Evolutionary conservation across 2,329 filamentous ascomycete species (phyloP).

Genomic region (Colletotrichum sp.): DNA sequence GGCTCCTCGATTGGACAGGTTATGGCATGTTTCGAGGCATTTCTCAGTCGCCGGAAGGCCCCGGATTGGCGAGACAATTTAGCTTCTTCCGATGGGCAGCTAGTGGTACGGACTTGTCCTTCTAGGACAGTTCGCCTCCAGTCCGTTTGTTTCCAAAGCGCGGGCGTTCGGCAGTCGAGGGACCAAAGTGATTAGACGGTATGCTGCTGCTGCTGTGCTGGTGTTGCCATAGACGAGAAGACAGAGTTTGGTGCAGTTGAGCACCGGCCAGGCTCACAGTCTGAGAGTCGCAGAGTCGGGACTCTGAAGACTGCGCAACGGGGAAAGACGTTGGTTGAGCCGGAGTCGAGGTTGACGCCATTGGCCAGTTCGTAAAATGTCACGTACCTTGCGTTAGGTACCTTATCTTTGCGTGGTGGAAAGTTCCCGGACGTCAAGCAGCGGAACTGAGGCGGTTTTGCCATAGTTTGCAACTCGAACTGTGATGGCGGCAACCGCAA

Average conservation of each 20-base stretch:
- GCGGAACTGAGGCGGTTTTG: neutral
- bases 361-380: neutral
- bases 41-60: neutral
- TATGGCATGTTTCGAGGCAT: neutral
- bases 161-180: neutral
- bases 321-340: neutral
- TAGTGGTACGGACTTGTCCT: neutral
- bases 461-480: neutral
- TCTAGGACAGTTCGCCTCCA: neutral
- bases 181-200: neutral
- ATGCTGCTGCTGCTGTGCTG: neutral
- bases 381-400: neutral
- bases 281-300: neutral
- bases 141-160: neutral
- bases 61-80: neutral
- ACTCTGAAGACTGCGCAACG: neutral
- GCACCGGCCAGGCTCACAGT: neutral
- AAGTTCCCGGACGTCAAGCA: neutral
- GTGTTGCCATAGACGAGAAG: neutral
- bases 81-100: neutral
- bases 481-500: neutral
- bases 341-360: neutral
- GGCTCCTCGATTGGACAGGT: neutral
- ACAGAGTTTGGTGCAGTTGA: neutral
- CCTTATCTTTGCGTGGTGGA: neutral